Conservation (phyloP, 768 basidiomycete genomes). For the Phallus indusiatus region DNA sequence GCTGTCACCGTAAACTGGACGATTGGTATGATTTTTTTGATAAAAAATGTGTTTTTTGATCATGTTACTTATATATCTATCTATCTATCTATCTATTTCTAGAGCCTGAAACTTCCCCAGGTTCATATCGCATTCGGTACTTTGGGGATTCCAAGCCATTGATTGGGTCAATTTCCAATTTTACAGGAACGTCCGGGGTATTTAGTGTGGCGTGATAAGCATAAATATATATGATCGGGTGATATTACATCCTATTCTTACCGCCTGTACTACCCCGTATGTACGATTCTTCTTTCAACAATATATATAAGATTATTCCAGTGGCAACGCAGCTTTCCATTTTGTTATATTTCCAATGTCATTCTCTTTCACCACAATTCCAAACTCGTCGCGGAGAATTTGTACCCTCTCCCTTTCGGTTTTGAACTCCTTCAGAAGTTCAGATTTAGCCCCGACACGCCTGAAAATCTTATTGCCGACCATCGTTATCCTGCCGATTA, state of each 20-base stretch:
- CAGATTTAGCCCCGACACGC: background rate
- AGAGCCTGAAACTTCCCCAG: constrained; percentile 31
- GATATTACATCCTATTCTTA: too few relatives aligned
- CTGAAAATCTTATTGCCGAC: background rate
- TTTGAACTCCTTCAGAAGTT: background rate
- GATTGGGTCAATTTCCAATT: constrained; percentile 51
- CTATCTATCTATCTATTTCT: too few relatives aligned
- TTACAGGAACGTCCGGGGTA: constrained; percentile 50
- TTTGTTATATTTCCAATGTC: constrained; percentile 2
- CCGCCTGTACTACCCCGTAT: too few relatives aligned
- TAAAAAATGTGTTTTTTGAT: background rate
- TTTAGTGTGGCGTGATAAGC: constrained; percentile 45
- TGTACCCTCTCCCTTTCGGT: constrained; percentile 1
- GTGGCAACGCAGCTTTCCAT: background rate
- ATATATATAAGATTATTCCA: background rate
- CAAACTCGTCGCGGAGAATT: constrained; percentile 6
- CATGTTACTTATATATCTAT: background rate
- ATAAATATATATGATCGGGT: background rate
- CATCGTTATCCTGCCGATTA: constrained; percentile 1
- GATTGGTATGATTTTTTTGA: background rate
- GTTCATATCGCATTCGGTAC: constrained; percentile 62
- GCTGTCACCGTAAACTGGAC: constrained; percentile 6
- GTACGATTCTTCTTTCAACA: too few relatives aligned
- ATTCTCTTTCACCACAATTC: background rate
- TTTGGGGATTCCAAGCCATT: constrained; percentile 70